Evolutionary conservation across 805 yeast genomes (phyloP), one percentile per base, ranked within the genome.

Genomic region (Starmerella bombicola): DNA sequence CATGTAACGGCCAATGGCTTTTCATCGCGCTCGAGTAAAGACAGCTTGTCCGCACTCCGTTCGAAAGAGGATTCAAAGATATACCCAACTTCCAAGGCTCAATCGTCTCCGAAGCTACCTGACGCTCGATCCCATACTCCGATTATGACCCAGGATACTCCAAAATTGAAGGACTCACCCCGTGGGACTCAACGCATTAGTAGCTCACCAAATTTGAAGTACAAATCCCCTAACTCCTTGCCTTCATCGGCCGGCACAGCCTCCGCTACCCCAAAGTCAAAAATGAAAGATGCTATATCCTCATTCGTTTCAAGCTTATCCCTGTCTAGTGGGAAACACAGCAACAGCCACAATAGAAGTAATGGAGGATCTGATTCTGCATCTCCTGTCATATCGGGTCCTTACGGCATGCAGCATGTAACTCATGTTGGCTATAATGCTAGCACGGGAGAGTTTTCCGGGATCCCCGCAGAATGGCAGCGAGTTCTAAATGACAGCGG

Each of bases 381-480:
- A 19, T 34, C 42, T 26, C 44, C 45, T 3, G 34, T 37, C 10
- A 91, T 88, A 37, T 81, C 94, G n/a, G 78, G 84, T 0, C 98
- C 98, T 0, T 84, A 79, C 59, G 84, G 83, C 54, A 80, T 91
- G 15, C 78, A 82, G 55, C 95, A 86, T 55, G 79, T 84, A 26
- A 84, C 91, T n/a, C 97, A 91, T 57, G 97, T 91, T 8, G 95
- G 94, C 24, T 78, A 80, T 43, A 93, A 88, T 58, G 66, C 74
- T 10, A 75, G 73, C 49, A 76, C 88, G 15, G 95, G 95, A 12
- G 78, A 82, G 41, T 88, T 80, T 55, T 81, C 86, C 1, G 97
- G 96, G 1, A 66, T 91, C 34, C 98, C 98, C 1, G 78, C 75
- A 21, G 94, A 83, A 55, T 91, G 98, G 97, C 88, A 84, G 49